Evolutionary conservation across 495 filamentous ascomycete species (phyloP).

Genomic region (Aspergillus hancockii): DNA sequence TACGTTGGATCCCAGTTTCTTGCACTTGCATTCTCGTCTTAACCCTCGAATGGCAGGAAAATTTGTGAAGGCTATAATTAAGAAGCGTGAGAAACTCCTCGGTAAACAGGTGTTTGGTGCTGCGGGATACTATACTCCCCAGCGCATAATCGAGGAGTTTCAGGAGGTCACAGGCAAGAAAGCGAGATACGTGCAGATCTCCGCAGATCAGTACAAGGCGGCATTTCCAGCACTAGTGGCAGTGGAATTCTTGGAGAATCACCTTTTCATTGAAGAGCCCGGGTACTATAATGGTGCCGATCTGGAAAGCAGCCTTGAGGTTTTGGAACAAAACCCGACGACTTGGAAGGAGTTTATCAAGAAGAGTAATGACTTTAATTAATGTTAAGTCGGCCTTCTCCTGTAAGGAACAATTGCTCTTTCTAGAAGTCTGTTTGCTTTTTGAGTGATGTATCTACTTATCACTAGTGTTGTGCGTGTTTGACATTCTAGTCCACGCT

Average conservation of each 20-base stretch:
- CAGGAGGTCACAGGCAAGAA: constrained; percentile 47
- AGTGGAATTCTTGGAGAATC: constrained; percentile 58
- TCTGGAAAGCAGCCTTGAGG: constrained; percentile 9
- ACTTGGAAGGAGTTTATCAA: constrained; percentile 20
- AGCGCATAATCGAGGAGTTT: constrained; percentile 49
- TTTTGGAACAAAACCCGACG: constrained; percentile 13
- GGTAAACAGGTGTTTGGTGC: constrained; percentile 39
- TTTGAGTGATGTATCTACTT: no score
- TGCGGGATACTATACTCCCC: constrained; percentile 47
- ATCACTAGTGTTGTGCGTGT: no score
- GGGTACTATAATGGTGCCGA: constrained; percentile 50
- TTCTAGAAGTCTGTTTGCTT: no score
- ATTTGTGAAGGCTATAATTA: constrained; percentile 53
- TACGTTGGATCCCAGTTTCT: constrained; percentile 23
- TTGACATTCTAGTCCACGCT: no score
- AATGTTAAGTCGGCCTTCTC: no score
- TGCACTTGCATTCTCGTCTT: not conserved
- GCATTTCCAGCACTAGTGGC: constrained; percentile 40
- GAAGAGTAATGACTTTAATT: no score
- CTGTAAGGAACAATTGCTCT: no score
- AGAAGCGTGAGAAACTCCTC: constrained; percentile 18
- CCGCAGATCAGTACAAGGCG: constrained; percentile 47
- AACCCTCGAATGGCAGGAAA: constrained; percentile 32
- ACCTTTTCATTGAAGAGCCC: constrained; percentile 47
- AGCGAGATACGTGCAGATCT: constrained; percentile 42